Evolutionary conservation across 2,329 filamentous ascomycete species (phyloP), one percentile per base, ranked within the genome.

Genomic region (Colletotrichum magnum): DNA sequence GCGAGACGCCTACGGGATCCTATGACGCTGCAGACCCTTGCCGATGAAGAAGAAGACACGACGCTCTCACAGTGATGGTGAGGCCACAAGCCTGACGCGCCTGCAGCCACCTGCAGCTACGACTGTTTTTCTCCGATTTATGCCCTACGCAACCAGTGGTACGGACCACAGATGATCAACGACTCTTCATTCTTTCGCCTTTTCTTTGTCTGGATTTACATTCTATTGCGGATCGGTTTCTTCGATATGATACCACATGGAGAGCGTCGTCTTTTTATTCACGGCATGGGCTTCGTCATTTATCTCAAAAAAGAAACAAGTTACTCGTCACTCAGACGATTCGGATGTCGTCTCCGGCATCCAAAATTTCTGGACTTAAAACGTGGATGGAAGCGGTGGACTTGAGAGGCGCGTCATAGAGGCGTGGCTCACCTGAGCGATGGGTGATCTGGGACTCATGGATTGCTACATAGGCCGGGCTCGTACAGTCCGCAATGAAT

Each of bases 1-100:
- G 77, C 81, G 6, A 79, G 77, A 72, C 78, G 79, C 41, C 74
- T 77, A 12, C 78, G 79, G 36, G 65, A 72, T 39, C 71, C 69
- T 13, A 62, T 59, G 41, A 64, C 65, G 5, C 61, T 65, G 16
- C 58, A 63, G 6, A 61, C 64, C 16, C 60, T 61, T 3, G 48
- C 65, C 7, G 56, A 71, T 21, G 56, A 71, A 21, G 70, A 65
- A 18, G 70, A 71, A 58, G 70, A 65, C 32, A 24, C 24, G 12
- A 53, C 45, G 26, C 16, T 13, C 24, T 68, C 39, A 21, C 54
- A 41, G 53, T 28, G 9, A 62, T 10, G 50, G 32, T 32, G 47
- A 47, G 13, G 51, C 24, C 47, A n/a, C 50, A 43, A 15, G 45
- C 63, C 52, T 51, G 16, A 39, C 52, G 32, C 24, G 48, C 41